A percentile compares a stretch with the other conserved stretches of the same genome.
phyloP scores from a whole-genome alignment of 805 yeast species.

The Saccharomycopsis guyanensis region DNA sequence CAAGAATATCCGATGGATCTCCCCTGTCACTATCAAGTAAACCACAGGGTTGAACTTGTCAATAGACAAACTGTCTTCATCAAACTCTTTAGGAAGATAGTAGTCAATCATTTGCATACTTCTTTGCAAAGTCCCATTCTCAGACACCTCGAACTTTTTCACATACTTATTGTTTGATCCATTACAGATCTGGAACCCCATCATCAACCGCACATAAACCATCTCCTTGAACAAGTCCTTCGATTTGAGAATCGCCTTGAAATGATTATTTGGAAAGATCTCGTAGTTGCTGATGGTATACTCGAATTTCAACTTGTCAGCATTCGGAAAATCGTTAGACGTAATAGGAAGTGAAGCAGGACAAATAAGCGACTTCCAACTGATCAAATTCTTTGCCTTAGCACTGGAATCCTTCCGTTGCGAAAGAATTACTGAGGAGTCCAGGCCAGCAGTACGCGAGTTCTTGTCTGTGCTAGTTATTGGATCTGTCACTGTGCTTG shows the following conservation, averaged over 20 bases:
- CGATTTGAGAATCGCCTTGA: constrained; percentile 39
- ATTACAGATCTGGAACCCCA: constrained; percentile 87
- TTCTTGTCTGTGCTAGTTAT: constrained; percentile 31
- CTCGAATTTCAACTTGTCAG: constrained; percentile 41
- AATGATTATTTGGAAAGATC: constrained; percentile 14
- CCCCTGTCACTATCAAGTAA: constrained; percentile 71
- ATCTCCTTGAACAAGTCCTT: constrained; percentile 73
- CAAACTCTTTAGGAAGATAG: constrained; percentile 39
- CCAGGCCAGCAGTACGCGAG: not conserved
- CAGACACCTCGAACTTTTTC: constrained; percentile 56
- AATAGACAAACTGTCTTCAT: constrained; percentile 30
- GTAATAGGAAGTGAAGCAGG: constrained; percentile 91
- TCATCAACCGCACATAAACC: constrained; percentile 71
- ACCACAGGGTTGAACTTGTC: constrained; percentile 36
- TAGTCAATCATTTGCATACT: constrained; percentile 48
- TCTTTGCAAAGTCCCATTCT: constrained; percentile 37
- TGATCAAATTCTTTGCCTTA: constrained; percentile 52
- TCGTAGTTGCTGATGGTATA: constrained; percentile 13
- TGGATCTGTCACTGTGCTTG: too few relatives aligned
- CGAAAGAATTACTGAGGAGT: not conserved
- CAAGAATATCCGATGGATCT: constrained; percentile 75
- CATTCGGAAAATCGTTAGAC: constrained; percentile 68
- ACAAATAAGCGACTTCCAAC: constrained; percentile 88
- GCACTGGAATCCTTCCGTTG: not conserved
- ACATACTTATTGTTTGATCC: constrained; percentile 47